Conservation (phyloP, 352 stramenopile species). For the Phytophthora macrochlamydospora region DNA sequence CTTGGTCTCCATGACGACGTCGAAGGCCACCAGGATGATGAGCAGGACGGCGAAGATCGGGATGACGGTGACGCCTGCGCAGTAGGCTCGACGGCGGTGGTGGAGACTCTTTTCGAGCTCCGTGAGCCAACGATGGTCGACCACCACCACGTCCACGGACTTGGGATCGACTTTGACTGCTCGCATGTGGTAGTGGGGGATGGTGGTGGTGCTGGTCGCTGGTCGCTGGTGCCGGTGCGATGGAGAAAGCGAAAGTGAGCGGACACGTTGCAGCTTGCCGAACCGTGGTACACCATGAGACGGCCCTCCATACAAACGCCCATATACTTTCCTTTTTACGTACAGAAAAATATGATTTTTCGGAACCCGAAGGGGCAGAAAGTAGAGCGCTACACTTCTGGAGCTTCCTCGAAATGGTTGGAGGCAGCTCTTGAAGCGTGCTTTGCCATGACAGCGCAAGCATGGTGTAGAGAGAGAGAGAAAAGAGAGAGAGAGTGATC, state of each 20-base stretch:
- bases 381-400: not conserved
- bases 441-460: too few relatives aligned
- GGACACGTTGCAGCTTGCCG: not conserved
- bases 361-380: too few relatives aligned
- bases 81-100: slow-evolving; percentile 4
- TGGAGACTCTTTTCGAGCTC: not conserved
- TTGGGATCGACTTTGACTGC: slow-evolving; percentile 5
- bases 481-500: too few relatives aligned
- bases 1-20: slow-evolving; percentile 6
- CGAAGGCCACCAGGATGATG: slow-evolving; percentile 11
- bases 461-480: too few relatives aligned
- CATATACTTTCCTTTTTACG: not conserved
- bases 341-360: not conserved
- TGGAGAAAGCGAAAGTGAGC: not conserved
- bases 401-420: not conserved
- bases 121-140: not conserved
- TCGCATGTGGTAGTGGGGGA: not conserved
- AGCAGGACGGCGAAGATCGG: slow-evolving; percentile 13
- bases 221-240: not conserved
- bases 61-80: slow-evolving; percentile 10
- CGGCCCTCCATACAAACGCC: not conserved
- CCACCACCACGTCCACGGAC: slow-evolving; percentile 1
- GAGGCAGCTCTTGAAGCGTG: too few relatives aligned
- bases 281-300: not conserved
- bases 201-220: not conserved